Conservation (phyloP, 2,329 filamentous ascomycete species). For the Aspergillus tanneri region DNA sequence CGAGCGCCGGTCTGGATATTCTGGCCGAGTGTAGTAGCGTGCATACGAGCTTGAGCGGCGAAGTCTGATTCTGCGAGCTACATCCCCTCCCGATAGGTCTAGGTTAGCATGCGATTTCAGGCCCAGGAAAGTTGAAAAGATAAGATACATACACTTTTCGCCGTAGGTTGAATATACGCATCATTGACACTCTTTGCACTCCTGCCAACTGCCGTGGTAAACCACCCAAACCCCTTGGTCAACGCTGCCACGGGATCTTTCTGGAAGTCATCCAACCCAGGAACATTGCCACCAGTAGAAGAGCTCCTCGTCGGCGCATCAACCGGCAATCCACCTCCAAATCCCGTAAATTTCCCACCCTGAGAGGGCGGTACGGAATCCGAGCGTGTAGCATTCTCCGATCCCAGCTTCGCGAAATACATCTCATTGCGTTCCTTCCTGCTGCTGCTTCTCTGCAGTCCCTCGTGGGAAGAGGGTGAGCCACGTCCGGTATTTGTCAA, state of each 20-base stretch:
- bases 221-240: constrained; percentile 93
- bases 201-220: constrained; percentile 81
- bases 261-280: constrained; percentile 82
- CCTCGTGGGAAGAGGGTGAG: constrained; percentile 28
- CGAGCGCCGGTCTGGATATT: constrained; percentile 66
- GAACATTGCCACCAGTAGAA: constrained; percentile 31
- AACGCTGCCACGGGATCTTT: constrained; percentile 85
- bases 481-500: constrained; percentile 19
- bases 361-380: constrained; percentile 78
- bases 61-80: constrained; percentile 79
- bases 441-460: constrained; percentile 41
- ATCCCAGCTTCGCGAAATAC: constrained; percentile 84
- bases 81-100: not conserved
- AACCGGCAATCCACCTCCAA: constrained; percentile 72
- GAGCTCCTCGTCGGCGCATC: constrained; percentile 36
- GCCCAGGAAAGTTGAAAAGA: not conserved
- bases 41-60: constrained; percentile 66
- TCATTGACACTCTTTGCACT: constrained; percentile 90
- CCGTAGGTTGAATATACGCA: constrained; percentile 87
- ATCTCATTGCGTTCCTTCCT: constrained; percentile 71
- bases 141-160: constrained; percentile 68
- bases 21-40: constrained; percentile 56
- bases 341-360: constrained; percentile 88
- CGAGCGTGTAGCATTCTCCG: constrained; percentile 74
- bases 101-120: constrained; percentile 6